A percentile compares a stretch with the other conserved stretches of the same genome.
Evolutionary conservation across 495 filamentous ascomycete species (phyloP).

Genomic region (Penicillium lagena): DNA sequence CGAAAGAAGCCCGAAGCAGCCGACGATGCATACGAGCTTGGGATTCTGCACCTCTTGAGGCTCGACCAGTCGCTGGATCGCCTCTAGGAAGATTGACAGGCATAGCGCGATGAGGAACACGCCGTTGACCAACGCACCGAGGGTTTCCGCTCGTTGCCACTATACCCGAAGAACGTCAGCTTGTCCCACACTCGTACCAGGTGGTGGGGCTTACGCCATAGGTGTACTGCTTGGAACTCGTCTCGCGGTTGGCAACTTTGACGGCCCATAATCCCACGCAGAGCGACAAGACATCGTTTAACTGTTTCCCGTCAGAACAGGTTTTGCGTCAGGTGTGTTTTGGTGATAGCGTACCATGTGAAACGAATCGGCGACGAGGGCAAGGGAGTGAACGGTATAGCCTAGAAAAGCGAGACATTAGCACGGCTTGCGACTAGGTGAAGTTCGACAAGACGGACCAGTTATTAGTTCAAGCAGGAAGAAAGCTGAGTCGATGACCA

Average conservation of each 20-base stretch:
- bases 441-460: conserved; percentile 36
- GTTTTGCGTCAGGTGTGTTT: too few relatives aligned
- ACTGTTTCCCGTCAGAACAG: conserved; percentile 12
- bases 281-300: conserved; percentile 95
- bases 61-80: conserved; percentile 81
- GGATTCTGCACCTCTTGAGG: conserved; percentile 80
- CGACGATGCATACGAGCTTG: conserved; percentile 78
- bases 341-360: conserved; percentile 68
- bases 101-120: conserved; percentile 95
- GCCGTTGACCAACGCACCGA: conserved; percentile 92
- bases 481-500: conserved; percentile 83
- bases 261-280: conserved; percentile 94
- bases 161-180: conserved; percentile 35
- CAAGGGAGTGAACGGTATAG: conserved; percentile 81
- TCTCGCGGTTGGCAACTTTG: conserved; percentile 69
- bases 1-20: conserved; percentile 76
- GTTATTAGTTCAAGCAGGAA: conserved; percentile 83
- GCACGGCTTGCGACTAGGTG: background rate
- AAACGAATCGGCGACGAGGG: conserved; percentile 92
- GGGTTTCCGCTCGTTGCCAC: conserved; percentile 97
- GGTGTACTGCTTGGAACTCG: conserved; percentile 80
- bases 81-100: conserved; percentile 91
- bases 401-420: conserved; percentile 35
- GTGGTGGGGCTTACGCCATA: conserved; percentile 65
- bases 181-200: background rate